Evolutionary conservation across 2,329 filamentous ascomycete genomes (phyloP).

Genomic region (Aspergillus ibericus): DNA sequence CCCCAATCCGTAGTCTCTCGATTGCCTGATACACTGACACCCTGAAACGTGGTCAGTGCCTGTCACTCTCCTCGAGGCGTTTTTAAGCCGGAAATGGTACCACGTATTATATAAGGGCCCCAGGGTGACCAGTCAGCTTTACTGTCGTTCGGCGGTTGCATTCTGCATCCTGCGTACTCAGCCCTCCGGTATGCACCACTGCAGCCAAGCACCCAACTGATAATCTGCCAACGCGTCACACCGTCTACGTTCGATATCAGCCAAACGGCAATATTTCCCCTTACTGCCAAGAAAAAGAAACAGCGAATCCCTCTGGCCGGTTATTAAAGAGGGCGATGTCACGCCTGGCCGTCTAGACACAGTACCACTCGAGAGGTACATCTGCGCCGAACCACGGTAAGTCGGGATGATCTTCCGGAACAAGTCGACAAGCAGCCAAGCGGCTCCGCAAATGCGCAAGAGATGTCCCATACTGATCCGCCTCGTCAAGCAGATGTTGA

Average conservation of each 20-base stretch:
- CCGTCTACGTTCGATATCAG: slow-evolving; percentile 16
- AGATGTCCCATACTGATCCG: slow-evolving; percentile 12
- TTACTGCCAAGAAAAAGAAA: slow-evolving; percentile 11
- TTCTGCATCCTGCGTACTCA: slow-evolving; percentile 21
- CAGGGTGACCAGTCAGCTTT: slow-evolving; percentile 6
- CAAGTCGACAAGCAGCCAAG: slow-evolving; percentile 3
- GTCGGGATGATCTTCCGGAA: slow-evolving; percentile 9
- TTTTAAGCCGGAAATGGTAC: slow-evolving; percentile 3
- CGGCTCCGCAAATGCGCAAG: slow-evolving; percentile 3
- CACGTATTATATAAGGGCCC: slow-evolving; percentile 15
- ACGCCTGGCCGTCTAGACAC: slow-evolving; percentile 4
- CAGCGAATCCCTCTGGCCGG: neutral
- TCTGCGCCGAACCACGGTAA: slow-evolving; percentile 1
- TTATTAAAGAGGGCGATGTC: slow-evolving; percentile 13
- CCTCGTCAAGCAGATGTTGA: slow-evolving; percentile 11
- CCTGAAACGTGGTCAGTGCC: slow-evolving; percentile 3
- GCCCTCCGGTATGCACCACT: slow-evolving; percentile 16
- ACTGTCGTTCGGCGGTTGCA: neutral
- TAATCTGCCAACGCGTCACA: slow-evolving; percentile 25
- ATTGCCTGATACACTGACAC: neutral
- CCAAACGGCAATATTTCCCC: slow-evolving; percentile 11
- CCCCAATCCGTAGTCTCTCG: neutral
- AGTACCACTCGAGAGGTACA: neutral
- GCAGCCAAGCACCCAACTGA: slow-evolving; percentile 14
- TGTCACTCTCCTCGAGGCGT: neutral